Evolutionary conservation across 495 filamentous ascomycete species (phyloP).

Genomic region (Xylaria curta): DNA sequence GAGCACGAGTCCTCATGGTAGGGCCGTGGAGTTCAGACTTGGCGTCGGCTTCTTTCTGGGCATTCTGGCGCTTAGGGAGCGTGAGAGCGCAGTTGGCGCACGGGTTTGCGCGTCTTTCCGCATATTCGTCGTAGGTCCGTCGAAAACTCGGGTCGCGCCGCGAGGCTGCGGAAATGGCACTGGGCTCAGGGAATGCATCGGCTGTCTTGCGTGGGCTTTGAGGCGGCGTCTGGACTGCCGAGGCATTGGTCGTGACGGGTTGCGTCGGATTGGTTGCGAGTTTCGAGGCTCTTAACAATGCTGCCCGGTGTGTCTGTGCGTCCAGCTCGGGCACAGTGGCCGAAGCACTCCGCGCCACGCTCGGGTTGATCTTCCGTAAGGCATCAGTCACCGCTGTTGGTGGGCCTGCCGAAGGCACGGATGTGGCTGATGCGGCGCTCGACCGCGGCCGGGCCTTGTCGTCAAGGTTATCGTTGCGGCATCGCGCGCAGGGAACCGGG

Average conservation of each 20-base stretch:
- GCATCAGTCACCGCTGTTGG: constrained; percentile 44
- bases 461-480: constrained; percentile 57
- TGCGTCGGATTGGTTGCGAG: constrained; percentile 24
- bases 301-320: constrained; percentile 48
- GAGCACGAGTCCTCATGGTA: constrained; percentile 55
- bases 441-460: constrained; percentile 41
- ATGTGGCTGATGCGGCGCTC: constrained; percentile 42
- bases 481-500: constrained; percentile 77
- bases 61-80: constrained; percentile 58
- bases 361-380: constrained; percentile 48
- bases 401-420: constrained; percentile 38
- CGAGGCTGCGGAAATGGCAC: constrained; percentile 38
- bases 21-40: constrained; percentile 47
- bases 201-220: constrained; percentile 61
- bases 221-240: constrained; percentile 65
- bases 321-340: constrained; percentile 48
- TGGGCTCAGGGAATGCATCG: constrained; percentile 36
- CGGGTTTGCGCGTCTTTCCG: constrained; percentile 57
- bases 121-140: constrained; percentile 63
- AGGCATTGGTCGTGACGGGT: constrained; percentile 32
- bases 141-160: constrained; percentile 58
- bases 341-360: constrained; percentile 47
- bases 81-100: constrained; percentile 69
- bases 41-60: constrained; percentile 35
- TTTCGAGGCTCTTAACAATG: constrained; percentile 43